These are phyloP conservation scores for Tetrapisispora taiwanensis DNA, from an alignment of 805 yeast genomes.

Conservation along the genomic window DNA sequence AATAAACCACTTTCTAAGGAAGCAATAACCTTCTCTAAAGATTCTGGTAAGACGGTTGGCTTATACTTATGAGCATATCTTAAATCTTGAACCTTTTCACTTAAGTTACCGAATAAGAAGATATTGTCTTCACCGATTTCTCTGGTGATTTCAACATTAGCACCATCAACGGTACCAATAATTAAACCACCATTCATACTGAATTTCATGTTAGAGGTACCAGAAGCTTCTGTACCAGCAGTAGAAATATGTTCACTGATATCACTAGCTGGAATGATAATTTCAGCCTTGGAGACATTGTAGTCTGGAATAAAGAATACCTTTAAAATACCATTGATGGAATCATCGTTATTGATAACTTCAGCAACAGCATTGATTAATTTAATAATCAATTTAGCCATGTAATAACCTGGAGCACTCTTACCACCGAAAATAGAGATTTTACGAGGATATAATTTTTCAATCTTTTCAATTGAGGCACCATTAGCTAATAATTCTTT, in stretches of 20 bases:
- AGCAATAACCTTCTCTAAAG: slow-evolving; percentile 51
- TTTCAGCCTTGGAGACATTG: slow-evolving; percentile 89
- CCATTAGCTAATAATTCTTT: slow-evolving; percentile 36
- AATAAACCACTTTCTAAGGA: slow-evolving; percentile 61
- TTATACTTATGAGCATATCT: slow-evolving; percentile 65
- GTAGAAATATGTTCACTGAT: slow-evolving; percentile 90
- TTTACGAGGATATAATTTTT: slow-evolving; percentile 53
- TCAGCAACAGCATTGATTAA: slow-evolving; percentile 72
- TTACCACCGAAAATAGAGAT: slow-evolving; percentile 87
- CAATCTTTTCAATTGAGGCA: slow-evolving; percentile 52
- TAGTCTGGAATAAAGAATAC: slow-evolving; percentile 87
- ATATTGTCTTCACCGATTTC: slow-evolving; percentile 91
- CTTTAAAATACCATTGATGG: slow-evolving; percentile 65
- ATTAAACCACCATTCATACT: slow-evolving; percentile 89
- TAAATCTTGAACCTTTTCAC: slow-evolving; percentile 81
- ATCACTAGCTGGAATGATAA: slow-evolving; percentile 83
- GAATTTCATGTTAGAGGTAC: slow-evolving; percentile 93
- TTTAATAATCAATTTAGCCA: slow-evolving; percentile 86
- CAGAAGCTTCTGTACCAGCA: slow-evolving; percentile 95
- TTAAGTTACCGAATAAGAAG: slow-evolving; percentile 81
- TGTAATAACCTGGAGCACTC: slow-evolving; percentile 95
- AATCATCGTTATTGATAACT: slow-evolving; percentile 70
- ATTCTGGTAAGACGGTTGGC: slow-evolving; percentile 43
- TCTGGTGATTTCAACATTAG: slow-evolving; percentile 88
- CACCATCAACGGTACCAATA: slow-evolving; percentile 95